phyloP scores from a whole-genome alignment of 257 asterid genomes.

The Orobanche coerulescens region DNA sequence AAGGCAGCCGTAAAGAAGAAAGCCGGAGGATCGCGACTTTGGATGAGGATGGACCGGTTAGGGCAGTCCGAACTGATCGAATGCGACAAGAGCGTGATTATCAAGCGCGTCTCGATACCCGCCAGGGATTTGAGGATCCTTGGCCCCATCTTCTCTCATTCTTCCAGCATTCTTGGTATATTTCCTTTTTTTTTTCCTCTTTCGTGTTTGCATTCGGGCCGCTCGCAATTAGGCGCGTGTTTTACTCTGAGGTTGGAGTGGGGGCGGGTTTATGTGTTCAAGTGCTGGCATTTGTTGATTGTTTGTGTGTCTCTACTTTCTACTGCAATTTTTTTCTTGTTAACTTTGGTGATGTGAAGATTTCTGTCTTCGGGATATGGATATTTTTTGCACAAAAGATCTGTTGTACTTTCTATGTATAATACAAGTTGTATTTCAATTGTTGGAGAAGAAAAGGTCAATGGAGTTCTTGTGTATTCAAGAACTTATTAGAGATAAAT shows the following conservation, averaged over 20 bases:
- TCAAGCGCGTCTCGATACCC: constrained; percentile 77
- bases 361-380: constrained; percentile 7
- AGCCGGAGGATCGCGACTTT: constrained; percentile 66
- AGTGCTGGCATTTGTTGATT: constrained; percentile 4
- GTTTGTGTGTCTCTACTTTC: not conserved
- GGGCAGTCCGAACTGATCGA: constrained; percentile 93
- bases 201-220: not conserved
- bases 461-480: constrained; percentile 6
- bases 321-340: not conserved
- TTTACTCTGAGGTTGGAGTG: not conserved
- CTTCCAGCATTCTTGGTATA: constrained; percentile 86
- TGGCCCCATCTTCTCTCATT: constrained; percentile 93
- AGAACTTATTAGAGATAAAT: not conserved
- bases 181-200: not conserved
- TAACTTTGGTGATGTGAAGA: constrained; percentile 9
- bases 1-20: constrained; percentile 61
- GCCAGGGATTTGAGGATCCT: constrained; percentile 91
- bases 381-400: not conserved
- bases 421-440: not conserved
- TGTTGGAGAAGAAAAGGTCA: not conserved
- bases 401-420: not conserved
- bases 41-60: constrained; percentile 89
- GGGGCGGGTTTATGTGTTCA: not conserved
- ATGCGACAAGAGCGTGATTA: constrained; percentile 71
- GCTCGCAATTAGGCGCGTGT: not conserved